phyloP scores from a whole-genome alignment of 2,329 filamentous ascomycete genomes.

The Dryadomyces quercus-mongolicae region DNA sequence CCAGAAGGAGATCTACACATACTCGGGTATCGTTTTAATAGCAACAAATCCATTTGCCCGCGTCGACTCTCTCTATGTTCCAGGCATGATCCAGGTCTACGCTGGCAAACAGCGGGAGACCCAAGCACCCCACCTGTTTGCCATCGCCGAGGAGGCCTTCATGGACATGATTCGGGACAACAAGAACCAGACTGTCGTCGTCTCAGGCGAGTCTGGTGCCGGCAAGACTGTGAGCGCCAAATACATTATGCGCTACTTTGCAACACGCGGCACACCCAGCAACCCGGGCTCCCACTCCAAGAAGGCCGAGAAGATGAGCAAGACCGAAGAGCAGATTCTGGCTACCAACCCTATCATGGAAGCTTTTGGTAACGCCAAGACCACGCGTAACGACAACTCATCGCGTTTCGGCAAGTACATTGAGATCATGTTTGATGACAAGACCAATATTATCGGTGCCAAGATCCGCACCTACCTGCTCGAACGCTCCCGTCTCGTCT shows the following conservation, averaged over 20 bases:
- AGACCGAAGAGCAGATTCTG: constrained; percentile 96
- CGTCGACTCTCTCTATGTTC: constrained; percentile 95
- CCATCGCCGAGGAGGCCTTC: constrained; percentile 97
- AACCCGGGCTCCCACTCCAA: constrained; percentile 68
- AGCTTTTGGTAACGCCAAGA: constrained; percentile 98
- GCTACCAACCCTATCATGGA: constrained; percentile 99
- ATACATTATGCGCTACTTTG: constrained; percentile 99
- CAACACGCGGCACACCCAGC: constrained; percentile 87
- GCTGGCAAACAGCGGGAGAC: constrained; percentile 93
- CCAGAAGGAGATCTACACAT: constrained; percentile 99
- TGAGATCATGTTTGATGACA: constrained; percentile 96
- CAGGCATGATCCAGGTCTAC: constrained; percentile 99
- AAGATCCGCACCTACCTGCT: constrained; percentile 94
- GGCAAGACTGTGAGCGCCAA: constrained; percentile 99
- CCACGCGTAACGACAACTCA: constrained; percentile 98
- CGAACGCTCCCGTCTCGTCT: constrained; percentile 89
- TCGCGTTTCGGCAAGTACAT: constrained; percentile 99
- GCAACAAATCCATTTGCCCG: constrained; percentile 96
- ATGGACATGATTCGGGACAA: constrained; percentile 97
- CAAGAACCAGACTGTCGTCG: constrained; percentile 96
- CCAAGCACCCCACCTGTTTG: constrained; percentile 94
- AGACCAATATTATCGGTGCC: constrained; percentile 92
- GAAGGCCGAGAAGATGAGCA: constrained; percentile 74
- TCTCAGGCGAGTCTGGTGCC: constrained; percentile 97
- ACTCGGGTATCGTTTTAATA: constrained; percentile 96